Evolutionary conservation across 2,329 filamentous ascomycete genomes (phyloP).

Genomic region (Stylonectria norvegica): DNA sequence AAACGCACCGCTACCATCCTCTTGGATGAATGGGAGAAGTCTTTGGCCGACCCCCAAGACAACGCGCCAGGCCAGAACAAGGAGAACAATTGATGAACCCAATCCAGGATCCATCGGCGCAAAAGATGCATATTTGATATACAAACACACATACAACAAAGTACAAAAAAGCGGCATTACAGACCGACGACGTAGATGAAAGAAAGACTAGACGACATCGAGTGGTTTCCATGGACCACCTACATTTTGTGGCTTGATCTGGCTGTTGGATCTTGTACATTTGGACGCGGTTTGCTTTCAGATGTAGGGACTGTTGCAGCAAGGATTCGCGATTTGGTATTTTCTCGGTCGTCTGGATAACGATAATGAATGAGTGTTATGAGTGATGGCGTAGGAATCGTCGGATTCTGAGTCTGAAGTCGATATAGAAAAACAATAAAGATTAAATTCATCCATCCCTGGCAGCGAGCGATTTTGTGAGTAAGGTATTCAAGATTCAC

Average conservation of each 20-base stretch:
- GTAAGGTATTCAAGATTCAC: no score
- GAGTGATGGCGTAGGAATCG: conserved; percentile 31
- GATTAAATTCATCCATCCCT: no score
- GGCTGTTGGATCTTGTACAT: not conserved
- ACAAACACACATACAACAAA: conserved; percentile 12
- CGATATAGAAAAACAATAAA: conserved; percentile 9
- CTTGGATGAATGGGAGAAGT: conserved; percentile 88
- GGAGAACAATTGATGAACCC: conserved; percentile 31
- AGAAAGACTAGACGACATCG: conserved; percentile 9
- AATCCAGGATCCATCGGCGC: conserved; percentile 9
- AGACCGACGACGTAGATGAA: conserved; percentile 21
- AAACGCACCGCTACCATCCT: conserved; percentile 79
- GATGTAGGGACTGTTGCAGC: conserved; percentile 1
- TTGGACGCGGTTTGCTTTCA: conserved; percentile 6
- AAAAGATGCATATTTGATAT: conserved; percentile 19
- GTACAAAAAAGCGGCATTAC: conserved; percentile 19
- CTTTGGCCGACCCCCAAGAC: conserved; percentile 31
- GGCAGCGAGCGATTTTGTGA: no score
- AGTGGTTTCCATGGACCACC: conserved; percentile 16
- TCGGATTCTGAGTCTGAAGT: conserved; percentile 29
- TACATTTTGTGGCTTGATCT: conserved; percentile 6
- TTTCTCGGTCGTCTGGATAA: conserved; percentile 28
- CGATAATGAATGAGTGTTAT: conserved; percentile 33
- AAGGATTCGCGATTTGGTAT: conserved; percentile 7
- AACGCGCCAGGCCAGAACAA: conserved; percentile 27